A percentile compares a stretch with the other conserved stretches of the same genome.
Evolutionary conservation across 2,329 filamentous ascomycete species (phyloP).

Genomic region (Exophiala oligosperma): DNA sequence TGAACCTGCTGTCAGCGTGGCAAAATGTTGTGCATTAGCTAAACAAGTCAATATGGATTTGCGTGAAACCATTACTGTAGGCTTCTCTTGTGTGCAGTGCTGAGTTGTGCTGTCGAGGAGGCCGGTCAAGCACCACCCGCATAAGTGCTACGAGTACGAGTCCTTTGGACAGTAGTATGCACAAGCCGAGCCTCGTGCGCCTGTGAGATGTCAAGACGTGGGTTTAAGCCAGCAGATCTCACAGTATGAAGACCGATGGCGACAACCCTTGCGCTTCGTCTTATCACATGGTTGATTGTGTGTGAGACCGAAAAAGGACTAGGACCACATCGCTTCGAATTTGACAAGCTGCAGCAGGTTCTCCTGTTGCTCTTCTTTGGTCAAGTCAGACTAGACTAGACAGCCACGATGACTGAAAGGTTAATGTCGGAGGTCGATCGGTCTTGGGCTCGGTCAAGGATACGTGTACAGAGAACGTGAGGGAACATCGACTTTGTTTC

Average conservation of each 20-base stretch:
- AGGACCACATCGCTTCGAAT: neutral
- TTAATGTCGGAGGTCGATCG: neutral
- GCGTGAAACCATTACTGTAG: neutral
- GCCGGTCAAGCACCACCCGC: no score
- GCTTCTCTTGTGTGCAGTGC: no score
- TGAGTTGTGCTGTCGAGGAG: no score
- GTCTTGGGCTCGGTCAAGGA: neutral
- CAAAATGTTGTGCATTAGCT: neutral
- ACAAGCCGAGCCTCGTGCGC: neutral
- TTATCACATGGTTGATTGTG: neutral
- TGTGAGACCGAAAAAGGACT: neutral
- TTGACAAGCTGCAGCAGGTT: neutral
- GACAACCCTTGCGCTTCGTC: no score
- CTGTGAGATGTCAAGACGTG: neutral
- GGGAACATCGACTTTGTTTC: constrained; percentile 2
- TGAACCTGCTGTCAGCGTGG: constrained; percentile 6
- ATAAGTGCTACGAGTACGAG: no score
- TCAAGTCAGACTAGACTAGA: neutral
- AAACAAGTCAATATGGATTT: neutral
- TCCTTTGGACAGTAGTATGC: no score
- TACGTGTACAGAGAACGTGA: neutral
- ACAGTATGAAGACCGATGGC: no score
- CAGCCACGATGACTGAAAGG: neutral
- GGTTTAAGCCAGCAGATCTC: no score
- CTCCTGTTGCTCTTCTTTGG: neutral